These are phyloP conservation scores for Euphorbia schlechtendalii DNA, from an alignment of 441 rosid genomes.

Conservation along the genomic window DNA sequence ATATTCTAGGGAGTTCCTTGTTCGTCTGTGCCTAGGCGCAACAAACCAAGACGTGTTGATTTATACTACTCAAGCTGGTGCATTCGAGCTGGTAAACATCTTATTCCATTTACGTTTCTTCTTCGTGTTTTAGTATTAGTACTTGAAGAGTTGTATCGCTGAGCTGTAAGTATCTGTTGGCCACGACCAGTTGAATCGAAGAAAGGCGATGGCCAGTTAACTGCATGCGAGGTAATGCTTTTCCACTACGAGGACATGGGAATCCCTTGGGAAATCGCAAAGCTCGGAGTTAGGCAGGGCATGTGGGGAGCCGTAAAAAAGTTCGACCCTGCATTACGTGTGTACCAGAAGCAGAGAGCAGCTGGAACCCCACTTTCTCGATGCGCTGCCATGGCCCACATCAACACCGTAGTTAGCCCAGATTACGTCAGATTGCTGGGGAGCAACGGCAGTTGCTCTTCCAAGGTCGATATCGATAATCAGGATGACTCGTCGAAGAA, in stretches of 20 bases:
- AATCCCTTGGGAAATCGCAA: conserved; percentile 87
- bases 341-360: conserved; percentile 59
- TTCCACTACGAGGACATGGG: conserved; percentile 98
- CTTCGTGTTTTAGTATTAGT: background rate
- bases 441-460: conserved; percentile 19
- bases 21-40: conserved; percentile 58
- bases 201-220: conserved; percentile 66
- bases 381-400: conserved; percentile 63
- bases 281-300: conserved; percentile 87
- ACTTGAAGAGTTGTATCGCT: background rate
- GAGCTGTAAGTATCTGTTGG: conserved; percentile 11
- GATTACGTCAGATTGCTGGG: conserved; percentile 48
- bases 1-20: conserved; percentile 67
- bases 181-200: conserved; percentile 64
- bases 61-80: conserved; percentile 93
- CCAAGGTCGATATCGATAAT: conserved; percentile 34
- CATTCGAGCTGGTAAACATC: conserved; percentile 65
- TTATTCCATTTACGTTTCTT: background rate
- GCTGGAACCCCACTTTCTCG: conserved; percentile 50
- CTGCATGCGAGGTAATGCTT: conserved; percentile 80
- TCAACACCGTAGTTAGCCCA: conserved; percentile 67
- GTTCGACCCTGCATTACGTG: conserved; percentile 72
- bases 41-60: conserved; percentile 86
- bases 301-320: conserved; percentile 99
- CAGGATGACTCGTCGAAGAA: conserved; percentile 28